Conservation (phyloP, 768 basidiomycete genomes). For the Psilocybe tampanensis region DNA sequence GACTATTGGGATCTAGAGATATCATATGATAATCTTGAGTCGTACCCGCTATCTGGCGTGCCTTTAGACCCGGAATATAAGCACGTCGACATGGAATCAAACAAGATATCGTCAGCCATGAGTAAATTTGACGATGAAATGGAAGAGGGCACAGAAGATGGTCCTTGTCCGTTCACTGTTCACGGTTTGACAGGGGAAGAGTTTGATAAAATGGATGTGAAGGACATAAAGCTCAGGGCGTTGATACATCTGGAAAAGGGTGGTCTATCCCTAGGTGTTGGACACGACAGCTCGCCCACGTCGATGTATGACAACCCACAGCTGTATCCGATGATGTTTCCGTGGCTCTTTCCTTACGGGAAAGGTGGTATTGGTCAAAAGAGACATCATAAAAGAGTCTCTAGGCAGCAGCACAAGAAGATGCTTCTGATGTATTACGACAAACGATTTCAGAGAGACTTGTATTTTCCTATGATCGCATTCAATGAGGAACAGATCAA, state of each 20-base stretch:
- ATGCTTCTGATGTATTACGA: constrained; percentile 35
- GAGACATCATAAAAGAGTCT: constrained; percentile 12
- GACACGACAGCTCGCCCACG: constrained; percentile 24
- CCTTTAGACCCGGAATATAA: constrained; percentile 20
- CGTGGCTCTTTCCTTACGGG: constrained; percentile 45
- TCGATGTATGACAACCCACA: constrained; percentile 37
- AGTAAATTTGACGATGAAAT: constrained; percentile 26
- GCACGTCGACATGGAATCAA: background rate
- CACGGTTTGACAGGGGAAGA: constrained; percentile 34
- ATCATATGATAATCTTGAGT: constrained; percentile 22
- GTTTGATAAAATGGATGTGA: constrained; percentile 18
- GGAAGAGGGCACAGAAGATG: constrained; percentile 29
- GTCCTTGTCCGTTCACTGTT: constrained; percentile 37
- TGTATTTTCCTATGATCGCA: constrained; percentile 35
- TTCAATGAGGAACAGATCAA: constrained; percentile 44
- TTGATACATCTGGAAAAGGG: constrained; percentile 26
- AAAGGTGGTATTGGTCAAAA: constrained; percentile 26
- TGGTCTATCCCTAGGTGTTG: constrained; percentile 29
- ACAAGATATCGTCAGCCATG: constrained; percentile 24
- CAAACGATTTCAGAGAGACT: constrained; percentile 38
- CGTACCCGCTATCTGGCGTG: constrained; percentile 25
- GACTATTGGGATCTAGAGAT: constrained; percentile 35
- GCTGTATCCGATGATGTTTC: constrained; percentile 42
- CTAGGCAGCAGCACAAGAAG: constrained; percentile 26
- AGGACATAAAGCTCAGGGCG: constrained; percentile 22